A percentile compares a stretch with the other conserved stretches of the same genome.
phyloP scores from a whole-genome alignment of 2,329 filamentous ascomycete species.

The Uncinocarpus reesii region DNA sequence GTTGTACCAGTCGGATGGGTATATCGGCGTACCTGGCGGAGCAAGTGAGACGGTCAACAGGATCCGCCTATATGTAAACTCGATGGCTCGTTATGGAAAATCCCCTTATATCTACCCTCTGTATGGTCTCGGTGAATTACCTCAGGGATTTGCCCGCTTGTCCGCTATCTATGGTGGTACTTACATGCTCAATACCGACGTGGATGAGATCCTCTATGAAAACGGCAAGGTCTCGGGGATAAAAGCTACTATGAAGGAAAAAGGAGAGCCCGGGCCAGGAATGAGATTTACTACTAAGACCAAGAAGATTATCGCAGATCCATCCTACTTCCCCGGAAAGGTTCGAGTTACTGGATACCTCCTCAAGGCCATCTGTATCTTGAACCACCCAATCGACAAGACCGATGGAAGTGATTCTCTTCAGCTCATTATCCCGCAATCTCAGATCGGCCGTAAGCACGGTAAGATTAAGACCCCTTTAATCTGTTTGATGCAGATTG shows the following conservation, averaged over 20 bases:
- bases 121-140: conserved; percentile 92
- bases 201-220: conserved; percentile 83
- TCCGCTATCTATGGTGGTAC: conserved; percentile 98
- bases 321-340: conserved; percentile 90
- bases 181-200: conserved; percentile 95
- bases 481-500: neutral
- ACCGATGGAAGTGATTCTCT: conserved; percentile 81
- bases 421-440: conserved; percentile 96
- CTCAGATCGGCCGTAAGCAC: conserved; percentile 91
- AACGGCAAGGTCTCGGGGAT: conserved; percentile 78
- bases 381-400: conserved; percentile 87
- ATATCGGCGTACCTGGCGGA: conserved; percentile 61
- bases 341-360: conserved; percentile 79
- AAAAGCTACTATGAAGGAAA: conserved; percentile 90
- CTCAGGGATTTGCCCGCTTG: conserved; percentile 91
- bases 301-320: conserved; percentile 91
- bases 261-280: conserved; percentile 58
- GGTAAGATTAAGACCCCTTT: conserved; percentile 45
- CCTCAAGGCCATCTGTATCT: conserved; percentile 90
- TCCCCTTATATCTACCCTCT: conserved; percentile 99
- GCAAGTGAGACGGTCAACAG: conserved; percentile 81
- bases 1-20: conserved; percentile 80
- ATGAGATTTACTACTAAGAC: conserved; percentile 96
- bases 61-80: conserved; percentile 94
- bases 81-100: conserved; percentile 93